Conservation (phyloP, 768 basidiomycete genomes). For the Pleurotus djamor region DNA sequence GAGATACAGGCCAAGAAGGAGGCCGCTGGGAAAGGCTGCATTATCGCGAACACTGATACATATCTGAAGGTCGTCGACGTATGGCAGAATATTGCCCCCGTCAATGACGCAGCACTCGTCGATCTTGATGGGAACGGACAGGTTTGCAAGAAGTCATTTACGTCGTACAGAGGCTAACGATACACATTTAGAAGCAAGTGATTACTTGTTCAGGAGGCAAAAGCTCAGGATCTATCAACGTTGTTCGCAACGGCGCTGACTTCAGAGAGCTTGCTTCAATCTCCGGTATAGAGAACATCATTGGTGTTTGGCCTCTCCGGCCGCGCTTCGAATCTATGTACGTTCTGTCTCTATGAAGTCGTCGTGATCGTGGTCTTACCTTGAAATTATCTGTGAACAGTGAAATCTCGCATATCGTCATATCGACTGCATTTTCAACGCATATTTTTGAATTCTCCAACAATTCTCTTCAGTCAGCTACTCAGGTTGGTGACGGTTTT, state of each 20-base stretch:
- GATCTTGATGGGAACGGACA: constrained; percentile 73
- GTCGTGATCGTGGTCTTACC: background rate
- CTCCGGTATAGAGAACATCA: constrained; percentile 54
- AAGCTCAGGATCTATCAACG: constrained; percentile 72
- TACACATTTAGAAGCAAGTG: constrained; percentile 58
- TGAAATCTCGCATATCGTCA: constrained; percentile 51
- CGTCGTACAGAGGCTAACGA: background rate
- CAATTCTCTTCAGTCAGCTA: constrained; percentile 38
- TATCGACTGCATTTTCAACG: constrained; percentile 57
- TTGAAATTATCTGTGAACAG: constrained; percentile 25
- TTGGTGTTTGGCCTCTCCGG: constrained; percentile 62
- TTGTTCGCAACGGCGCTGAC: constrained; percentile 82
- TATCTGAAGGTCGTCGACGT: constrained; percentile 61
- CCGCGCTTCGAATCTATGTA: constrained; percentile 45
- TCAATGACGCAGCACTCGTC: constrained; percentile 75
- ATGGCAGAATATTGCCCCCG: constrained; percentile 80
- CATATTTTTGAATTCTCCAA: constrained; percentile 52
- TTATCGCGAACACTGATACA: constrained; percentile 52
- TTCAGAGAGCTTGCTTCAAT: constrained; percentile 63
- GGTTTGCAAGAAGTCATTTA: constrained; percentile 33
- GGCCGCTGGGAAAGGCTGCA: constrained; percentile 30
- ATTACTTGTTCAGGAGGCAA: constrained; percentile 85
- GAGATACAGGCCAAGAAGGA: background rate
- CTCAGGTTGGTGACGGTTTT: constrained; percentile 35
- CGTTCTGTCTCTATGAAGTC: constrained; percentile 23